These are phyloP conservation scores for Earliella scabrosa DNA, from an alignment of 1,284 basidiomycete species.

Conservation along the genomic window DNA sequence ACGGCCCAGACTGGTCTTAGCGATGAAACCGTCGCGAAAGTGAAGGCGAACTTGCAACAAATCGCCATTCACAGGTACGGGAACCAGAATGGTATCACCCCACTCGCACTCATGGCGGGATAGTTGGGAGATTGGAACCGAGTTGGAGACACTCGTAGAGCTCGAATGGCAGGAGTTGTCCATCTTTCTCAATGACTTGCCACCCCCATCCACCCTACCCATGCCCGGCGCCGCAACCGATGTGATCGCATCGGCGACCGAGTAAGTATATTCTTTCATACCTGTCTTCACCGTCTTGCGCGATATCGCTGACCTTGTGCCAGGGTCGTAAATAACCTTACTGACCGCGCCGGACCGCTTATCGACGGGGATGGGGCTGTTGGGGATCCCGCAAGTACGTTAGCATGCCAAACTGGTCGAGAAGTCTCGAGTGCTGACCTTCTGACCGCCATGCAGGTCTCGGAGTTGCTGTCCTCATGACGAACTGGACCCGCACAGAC, in stretches of 20 bases:
- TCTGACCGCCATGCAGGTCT: conserved; percentile 41
- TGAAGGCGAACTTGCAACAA: conserved; percentile 29
- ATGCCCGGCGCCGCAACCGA: conserved; percentile 39
- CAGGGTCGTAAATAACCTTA: conserved; percentile 42
- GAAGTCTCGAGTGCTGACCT: neutral
- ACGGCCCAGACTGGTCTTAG: conserved; percentile 21
- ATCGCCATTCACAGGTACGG: conserved; percentile 37
- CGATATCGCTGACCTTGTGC: neutral
- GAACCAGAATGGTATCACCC: too few relatives aligned
- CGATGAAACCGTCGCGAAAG: conserved; percentile 22
- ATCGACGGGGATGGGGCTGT: conserved; percentile 56
- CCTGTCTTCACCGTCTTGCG: too few relatives aligned
- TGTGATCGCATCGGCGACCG: conserved; percentile 44
- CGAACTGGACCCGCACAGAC: conserved; percentile 54
- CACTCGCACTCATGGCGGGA: neutral
- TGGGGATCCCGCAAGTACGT: conserved; percentile 71
- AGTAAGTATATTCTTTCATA: conserved; percentile 36
- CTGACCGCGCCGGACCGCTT: conserved; percentile 39
- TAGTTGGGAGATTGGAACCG: conserved; percentile 77
- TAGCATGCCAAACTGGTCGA: neutral
- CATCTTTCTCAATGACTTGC: conserved; percentile 55
- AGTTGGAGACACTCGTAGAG: conserved; percentile 67
- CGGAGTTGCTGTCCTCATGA: conserved; percentile 64
- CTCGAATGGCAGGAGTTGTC: conserved; percentile 57
- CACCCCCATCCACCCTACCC: conserved; percentile 32